Evolutionary conservation across 164 flowering plant genomes (phyloP), one percentile per base, ranked within the genome.

Genomic region (Macadamia integrifolia): DNA sequence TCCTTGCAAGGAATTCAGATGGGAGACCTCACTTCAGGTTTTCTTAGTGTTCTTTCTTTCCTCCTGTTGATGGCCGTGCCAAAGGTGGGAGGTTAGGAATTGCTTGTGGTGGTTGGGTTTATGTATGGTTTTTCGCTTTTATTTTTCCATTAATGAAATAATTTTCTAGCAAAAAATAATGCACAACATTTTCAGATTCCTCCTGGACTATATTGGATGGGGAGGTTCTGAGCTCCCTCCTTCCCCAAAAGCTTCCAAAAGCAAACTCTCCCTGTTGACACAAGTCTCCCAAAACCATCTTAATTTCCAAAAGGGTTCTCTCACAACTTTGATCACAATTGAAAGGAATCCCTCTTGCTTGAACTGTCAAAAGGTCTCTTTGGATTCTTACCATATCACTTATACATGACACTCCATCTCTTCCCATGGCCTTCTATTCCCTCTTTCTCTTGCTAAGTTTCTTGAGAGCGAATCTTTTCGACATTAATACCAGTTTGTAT

Each of bases 181-280:
- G 50, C 7, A 46, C 50, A 46, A 7, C 12, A 46, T 46, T 46
- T 46, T 46, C 50, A 46, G 9, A 46, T 46, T 46, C 50, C 50
- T 46, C 57, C 57, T 1, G 53, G 8, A 32, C 69, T 31, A 69
- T 14, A 60, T 50, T 43, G 62, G 73, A 59, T 59, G 72, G 48
- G 11, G 77, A 67, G 32, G 68, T 40, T 11, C 71, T 60, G 46
- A 69, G 60, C 30, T 57, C 75, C 56, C 7, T 81, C 68, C 82
- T 77, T 13, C 90, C 80, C 92, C 89, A 88, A 72, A 88, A 90
- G 79, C 97, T 88, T 44, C 97, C 93, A 70, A 90, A 90, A 61
- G 74, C 84, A 80, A 90, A 86, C 75, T 75, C 80, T 8, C 93
- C 93, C 52, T 64, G 78, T 9, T 35, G 62, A 10, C 72, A 81